These are phyloP conservation scores for Fusarium aywerte DNA, from an alignment of 2,329 filamentous ascomycete species.

Conservation along the genomic window DNA sequence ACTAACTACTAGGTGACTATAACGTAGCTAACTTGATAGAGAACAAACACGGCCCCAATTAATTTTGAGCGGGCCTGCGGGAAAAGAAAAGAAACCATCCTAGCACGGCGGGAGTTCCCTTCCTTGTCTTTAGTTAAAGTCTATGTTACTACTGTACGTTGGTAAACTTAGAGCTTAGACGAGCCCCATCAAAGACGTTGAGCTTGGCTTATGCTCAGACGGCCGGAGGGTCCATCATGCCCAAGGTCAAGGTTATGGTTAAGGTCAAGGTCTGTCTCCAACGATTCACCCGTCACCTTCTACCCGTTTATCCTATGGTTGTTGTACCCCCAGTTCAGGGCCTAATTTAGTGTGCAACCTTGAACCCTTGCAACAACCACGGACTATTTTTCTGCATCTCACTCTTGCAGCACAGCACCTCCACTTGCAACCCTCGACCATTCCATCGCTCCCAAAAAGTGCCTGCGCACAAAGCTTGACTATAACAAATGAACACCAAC, in stretches of 20 bases:
- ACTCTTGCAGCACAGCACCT: conserved; percentile 32
- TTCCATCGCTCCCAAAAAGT: conserved; percentile 5
- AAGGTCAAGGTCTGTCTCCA: neutral
- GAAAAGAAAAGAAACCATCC: conserved; percentile 17
- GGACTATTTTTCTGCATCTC: conserved; percentile 36
- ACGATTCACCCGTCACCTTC: neutral
- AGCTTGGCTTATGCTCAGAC: neutral
- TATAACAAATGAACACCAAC: neutral
- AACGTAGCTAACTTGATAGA: neutral
- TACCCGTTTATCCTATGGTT: neutral
- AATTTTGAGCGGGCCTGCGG: conserved; percentile 1
- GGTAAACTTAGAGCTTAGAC: neutral
- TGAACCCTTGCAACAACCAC: conserved; percentile 11
- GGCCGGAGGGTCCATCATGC: neutral
- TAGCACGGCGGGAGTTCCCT: conserved; percentile 38
- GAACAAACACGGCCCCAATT: conserved; percentile 6
- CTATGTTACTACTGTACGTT: too few relatives aligned
- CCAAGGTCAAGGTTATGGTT: neutral
- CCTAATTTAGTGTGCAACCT: neutral
- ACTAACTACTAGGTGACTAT: too few relatives aligned
- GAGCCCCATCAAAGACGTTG: conserved; percentile 14
- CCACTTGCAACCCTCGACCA: conserved; percentile 10
- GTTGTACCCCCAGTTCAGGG: neutral
- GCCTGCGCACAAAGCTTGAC: conserved; percentile 22
- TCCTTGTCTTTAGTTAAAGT: conserved; percentile 9